Percentiles rank a stretch among this genome's conserved stretches.
These are phyloP conservation scores for Heimioporus sp. DNA, from an alignment of 768 basidiomycete genomes.

Conservation along the genomic window DNA sequence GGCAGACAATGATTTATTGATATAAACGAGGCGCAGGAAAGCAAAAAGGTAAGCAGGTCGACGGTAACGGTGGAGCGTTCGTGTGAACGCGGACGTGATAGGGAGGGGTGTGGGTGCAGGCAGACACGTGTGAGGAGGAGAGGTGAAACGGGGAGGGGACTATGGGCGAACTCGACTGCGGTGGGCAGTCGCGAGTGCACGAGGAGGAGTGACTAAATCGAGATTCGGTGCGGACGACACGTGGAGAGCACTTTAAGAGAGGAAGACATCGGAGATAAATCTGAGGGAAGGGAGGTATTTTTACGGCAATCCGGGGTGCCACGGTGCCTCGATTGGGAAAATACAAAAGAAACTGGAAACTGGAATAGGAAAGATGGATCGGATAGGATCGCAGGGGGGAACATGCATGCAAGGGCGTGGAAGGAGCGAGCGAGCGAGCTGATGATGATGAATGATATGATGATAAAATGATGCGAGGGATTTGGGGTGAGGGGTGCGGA, in stretches of 20 bases:
- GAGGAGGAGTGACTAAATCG: constrained; percentile 15
- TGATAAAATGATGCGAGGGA: constrained; percentile 4
- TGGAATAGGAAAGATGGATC: constrained; percentile 16
- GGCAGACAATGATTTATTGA: constrained; percentile 11
- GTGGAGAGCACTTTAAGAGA: constrained; percentile 11
- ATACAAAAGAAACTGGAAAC: constrained; percentile 11
- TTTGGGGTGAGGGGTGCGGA: constrained; percentile 22
- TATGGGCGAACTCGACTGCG: constrained; percentile 19
- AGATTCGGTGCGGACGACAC: constrained; percentile 24
- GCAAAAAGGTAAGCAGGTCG: not conserved
- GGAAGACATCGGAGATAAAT: constrained; percentile 26
- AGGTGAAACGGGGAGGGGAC: not conserved
- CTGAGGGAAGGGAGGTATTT: constrained; percentile 11
- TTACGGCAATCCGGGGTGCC: constrained; percentile 32
- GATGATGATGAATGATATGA: not conserved
- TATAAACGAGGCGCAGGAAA: no score
- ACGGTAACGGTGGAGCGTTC: constrained; percentile 6
- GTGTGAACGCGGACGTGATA: constrained; percentile 19
- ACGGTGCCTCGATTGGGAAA: constrained; percentile 20
- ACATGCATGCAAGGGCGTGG: constrained; percentile 23
- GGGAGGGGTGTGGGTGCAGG: constrained; percentile 8
- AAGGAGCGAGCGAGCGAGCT: constrained; percentile 11
- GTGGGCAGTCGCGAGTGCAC: constrained; percentile 9
- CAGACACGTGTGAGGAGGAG: constrained; percentile 18
- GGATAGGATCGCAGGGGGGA: constrained; percentile 7